phyloP scores from a whole-genome alignment of 306 rosid species.

The Lithocarpus polystachyus region DNA sequence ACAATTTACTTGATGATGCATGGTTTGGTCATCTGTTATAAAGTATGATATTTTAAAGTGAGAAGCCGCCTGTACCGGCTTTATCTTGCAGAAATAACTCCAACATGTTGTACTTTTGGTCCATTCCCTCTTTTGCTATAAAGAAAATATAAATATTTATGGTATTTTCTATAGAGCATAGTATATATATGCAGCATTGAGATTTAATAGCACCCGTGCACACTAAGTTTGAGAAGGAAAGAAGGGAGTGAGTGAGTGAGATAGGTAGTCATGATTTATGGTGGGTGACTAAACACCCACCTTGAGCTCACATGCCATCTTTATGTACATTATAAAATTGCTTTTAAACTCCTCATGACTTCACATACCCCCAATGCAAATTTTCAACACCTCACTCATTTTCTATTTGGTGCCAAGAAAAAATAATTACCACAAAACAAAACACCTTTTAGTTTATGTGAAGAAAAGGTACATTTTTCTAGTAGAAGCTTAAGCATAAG shows the following conservation, averaged over 20 bases:
- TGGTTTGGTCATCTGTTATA: not conserved
- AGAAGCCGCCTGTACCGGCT: constrained; percentile 21
- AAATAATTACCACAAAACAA: constrained; percentile 41
- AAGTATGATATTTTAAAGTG: not conserved
- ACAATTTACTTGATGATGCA: not conserved
- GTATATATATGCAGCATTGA: constrained; percentile 26
- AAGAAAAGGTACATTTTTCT: not conserved
- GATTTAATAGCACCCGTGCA: constrained; percentile 46
- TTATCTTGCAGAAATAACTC: constrained; percentile 17
- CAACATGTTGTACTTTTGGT: constrained; percentile 26
- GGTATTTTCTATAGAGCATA: constrained; percentile 22
- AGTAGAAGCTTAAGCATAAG: constrained; percentile 4
- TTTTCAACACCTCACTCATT: constrained; percentile 60
- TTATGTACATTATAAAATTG: constrained; percentile 44
- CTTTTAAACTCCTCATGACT: constrained; percentile 37
- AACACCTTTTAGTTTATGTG: constrained; percentile 37
- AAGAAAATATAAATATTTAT: constrained; percentile 23
- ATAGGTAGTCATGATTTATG: constrained; percentile 77
- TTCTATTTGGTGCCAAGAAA: constrained; percentile 53
- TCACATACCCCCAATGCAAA: constrained; percentile 35
- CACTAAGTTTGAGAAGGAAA: constrained; percentile 35
- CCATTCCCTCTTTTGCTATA: constrained; percentile 19
- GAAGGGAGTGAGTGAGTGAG: constrained; percentile 28
- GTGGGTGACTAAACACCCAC: constrained; percentile 99
- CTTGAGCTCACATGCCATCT: constrained; percentile 62